phyloP scores from a whole-genome alignment of 2,329 filamentous ascomycete species.

The Fusarium setosum region DNA sequence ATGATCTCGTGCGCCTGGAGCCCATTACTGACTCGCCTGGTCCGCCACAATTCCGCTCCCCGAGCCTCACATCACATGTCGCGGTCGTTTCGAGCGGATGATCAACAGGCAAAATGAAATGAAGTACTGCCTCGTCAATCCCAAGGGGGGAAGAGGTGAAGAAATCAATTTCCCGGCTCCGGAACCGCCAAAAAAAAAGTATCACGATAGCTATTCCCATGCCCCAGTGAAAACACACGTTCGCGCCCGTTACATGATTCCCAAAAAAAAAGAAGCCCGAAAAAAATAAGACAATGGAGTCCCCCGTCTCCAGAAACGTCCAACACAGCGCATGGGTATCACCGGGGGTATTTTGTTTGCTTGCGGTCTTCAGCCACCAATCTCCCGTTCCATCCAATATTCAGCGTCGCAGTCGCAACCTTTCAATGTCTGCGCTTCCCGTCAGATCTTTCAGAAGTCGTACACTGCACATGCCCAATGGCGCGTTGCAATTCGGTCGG shows the following conservation, averaged over 20 bases:
- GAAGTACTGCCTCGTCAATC: constrained; percentile 22
- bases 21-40: constrained; percentile 30
- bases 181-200: constrained; percentile 28
- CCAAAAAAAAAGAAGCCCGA: constrained; percentile 24
- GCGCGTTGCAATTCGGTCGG: constrained; percentile 37
- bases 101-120: constrained; percentile 12
- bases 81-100: constrained; percentile 6
- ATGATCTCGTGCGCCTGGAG: constrained; percentile 38
- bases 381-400: constrained; percentile 41
- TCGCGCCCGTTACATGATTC: constrained; percentile 34
- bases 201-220: constrained; percentile 29
- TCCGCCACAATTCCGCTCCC: constrained; percentile 14
- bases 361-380: constrained; percentile 43
- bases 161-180: constrained; percentile 42
- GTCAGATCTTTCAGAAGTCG: constrained; percentile 34
- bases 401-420: constrained; percentile 39
- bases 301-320: constrained; percentile 44
- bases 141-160: constrained; percentile 28
- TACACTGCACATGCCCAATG: constrained; percentile 43
- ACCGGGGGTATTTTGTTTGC: constrained; percentile 43
- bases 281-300: constrained; percentile 41
- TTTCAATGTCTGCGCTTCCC: constrained; percentile 18
- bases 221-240: constrained; percentile 26
- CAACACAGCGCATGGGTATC: constrained; percentile 44
- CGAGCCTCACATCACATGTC: constrained; percentile 40